Percentiles rank a stretch among this genome's conserved stretches.
Evolutionary conservation across 495 filamentous ascomycete species (phyloP).

Genomic region (Penicillium taxi): DNA sequence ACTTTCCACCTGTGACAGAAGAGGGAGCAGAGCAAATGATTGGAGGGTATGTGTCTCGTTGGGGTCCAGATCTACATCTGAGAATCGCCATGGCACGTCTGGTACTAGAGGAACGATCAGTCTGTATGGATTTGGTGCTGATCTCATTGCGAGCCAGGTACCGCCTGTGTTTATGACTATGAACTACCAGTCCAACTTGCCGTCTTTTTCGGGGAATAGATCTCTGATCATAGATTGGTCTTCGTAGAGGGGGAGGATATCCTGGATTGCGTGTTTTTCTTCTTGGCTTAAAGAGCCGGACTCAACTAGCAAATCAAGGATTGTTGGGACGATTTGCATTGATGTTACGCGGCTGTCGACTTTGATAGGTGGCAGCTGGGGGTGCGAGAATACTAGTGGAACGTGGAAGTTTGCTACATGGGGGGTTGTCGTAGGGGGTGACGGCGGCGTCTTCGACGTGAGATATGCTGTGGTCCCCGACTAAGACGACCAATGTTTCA

Average conservation of each 20-base stretch:
- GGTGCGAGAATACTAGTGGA: constrained; percentile 34
- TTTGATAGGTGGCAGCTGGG: constrained; percentile 29
- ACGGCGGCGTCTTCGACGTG: constrained; percentile 25
- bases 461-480: constrained; percentile 35
- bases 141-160: constrained; percentile 25
- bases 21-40: constrained; percentile 18
- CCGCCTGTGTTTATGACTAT: constrained; percentile 38
- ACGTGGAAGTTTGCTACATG: constrained; percentile 35
- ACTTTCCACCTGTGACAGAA: constrained; percentile 16
- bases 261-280: constrained; percentile 18
- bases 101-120: constrained; percentile 32
- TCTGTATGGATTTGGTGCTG: constrained; percentile 24
- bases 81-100: constrained; percentile 32
- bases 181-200: constrained; percentile 31
- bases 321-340: constrained; percentile 34
- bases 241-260: constrained; percentile 37
- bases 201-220: constrained; percentile 13
- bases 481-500: constrained; percentile 36
- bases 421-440: constrained; percentile 32
- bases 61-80: constrained; percentile 28
- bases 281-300: constrained; percentile 25
- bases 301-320: constrained; percentile 33
- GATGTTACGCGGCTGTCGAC: constrained; percentile 28
- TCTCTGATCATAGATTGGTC: constrained; percentile 37
- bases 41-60: constrained; percentile 23